Base-by-base conservation (phyloP, 2,329 filamentous ascomycete genomes). In the Macrophomina phaseolina region DNA sequence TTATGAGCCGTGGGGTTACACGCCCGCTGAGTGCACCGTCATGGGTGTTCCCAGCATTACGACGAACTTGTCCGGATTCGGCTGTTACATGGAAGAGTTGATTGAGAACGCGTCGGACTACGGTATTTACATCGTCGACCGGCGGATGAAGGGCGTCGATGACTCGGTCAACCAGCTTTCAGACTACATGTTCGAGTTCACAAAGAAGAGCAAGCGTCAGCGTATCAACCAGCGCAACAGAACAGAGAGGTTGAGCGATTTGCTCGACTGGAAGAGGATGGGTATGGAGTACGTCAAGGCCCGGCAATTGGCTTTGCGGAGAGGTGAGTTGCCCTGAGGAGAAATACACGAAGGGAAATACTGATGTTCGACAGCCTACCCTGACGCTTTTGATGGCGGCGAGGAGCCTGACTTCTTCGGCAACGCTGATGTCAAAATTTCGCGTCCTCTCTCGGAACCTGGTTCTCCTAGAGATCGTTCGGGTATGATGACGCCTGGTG, bases 1-100 rank as follows among this genome's bases (percentile, higher is more conserved):
- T 86, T 99, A 99, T 79, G 95, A 99, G 82, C 95, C 95, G 8
- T 99, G 95, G 95, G 95, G 95, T 53, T 99, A 99, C 81, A 99
- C 95, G 2, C 95, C 94, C 0, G 94, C 95, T 63, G 95, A 98
- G 80, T 99, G 95, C 80, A 98, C 95, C 0, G 95, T 98, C 69
- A 98, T 98, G 95, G 95, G 95, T 73, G 94, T 99, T 48, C 95
- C 95, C 51, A 97, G 93, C 80, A 97, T 99, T 81, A 98, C 95
- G 11, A 98, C 94, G 34, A 99, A 99, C 80, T 83, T 99, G 52
- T 98, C 95, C 6, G 95, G 95, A 23, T 99, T 99, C 75, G 95
- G 95, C 60, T 98, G 95, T 81, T 98, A 99, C 80, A 99, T 99
- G 95, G 95, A 99, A 80, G 95, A 98, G 81, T 83, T 98, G 72